phyloP scores from a whole-genome alignment of 1,139 yeast species.

The Pichia sp. region DNA sequence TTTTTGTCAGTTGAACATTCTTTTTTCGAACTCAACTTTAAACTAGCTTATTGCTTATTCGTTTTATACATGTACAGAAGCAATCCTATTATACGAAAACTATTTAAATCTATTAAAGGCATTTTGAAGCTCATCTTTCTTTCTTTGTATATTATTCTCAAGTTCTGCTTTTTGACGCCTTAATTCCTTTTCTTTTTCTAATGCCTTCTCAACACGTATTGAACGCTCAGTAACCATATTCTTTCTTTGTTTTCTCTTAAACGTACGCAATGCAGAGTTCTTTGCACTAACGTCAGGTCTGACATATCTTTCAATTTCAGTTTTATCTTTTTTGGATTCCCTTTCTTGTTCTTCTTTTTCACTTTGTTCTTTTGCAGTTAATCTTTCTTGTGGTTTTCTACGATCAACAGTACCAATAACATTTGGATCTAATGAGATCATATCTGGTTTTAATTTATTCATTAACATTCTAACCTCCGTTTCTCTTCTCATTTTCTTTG shows the following conservation, averaged over 20 bases:
- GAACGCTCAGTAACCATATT: slow-evolving; percentile 88
- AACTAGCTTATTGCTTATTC: neutral
- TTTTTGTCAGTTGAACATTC: no score
- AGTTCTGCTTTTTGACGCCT: slow-evolving; percentile 50
- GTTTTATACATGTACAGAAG: neutral
- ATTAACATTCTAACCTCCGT: slow-evolving; percentile 79
- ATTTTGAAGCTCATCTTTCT: slow-evolving; percentile 44
- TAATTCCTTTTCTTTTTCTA: slow-evolving; percentile 65
- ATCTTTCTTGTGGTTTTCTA: slow-evolving; percentile 55
- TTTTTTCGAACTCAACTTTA: no score
- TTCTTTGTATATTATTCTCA: slow-evolving; percentile 26
- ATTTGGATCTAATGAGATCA: slow-evolving; percentile 86
- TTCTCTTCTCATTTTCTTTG: slow-evolving; percentile 90
- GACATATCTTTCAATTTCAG: slow-evolving; percentile 32
- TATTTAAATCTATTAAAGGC: slow-evolving; percentile 51
- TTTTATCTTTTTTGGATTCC: slow-evolving; percentile 32
- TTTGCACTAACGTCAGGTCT: slow-evolving; percentile 67
- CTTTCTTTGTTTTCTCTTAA: slow-evolving; percentile 75
- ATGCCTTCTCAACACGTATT: slow-evolving; percentile 70
- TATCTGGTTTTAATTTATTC: slow-evolving; percentile 87
- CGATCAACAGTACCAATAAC: slow-evolving; percentile 80
- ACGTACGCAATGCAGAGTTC: slow-evolving; percentile 76
- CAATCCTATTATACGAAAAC: neutral
- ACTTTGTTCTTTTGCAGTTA: slow-evolving; percentile 54
- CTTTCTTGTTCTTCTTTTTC: slow-evolving; percentile 36